Evolutionary conservation across 441 rosid species (phyloP).

Genomic region (Manihot esculenta): DNA sequence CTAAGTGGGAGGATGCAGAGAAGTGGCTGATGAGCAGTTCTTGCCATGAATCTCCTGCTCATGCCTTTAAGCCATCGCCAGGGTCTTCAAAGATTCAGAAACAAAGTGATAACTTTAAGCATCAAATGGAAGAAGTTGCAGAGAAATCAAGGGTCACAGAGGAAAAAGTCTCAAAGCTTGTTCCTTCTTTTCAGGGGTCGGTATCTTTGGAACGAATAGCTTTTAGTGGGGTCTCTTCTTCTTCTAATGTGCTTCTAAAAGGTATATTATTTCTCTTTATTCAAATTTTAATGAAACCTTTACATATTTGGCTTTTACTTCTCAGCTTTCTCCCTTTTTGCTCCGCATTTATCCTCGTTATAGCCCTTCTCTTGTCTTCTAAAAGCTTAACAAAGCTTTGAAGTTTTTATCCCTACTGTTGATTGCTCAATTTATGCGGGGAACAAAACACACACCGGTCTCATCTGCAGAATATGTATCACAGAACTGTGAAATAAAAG

Average conservation of each 20-base stretch:
- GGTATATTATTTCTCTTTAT: conserved; percentile 38
- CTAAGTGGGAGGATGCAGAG: conserved; percentile 95
- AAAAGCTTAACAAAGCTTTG: conserved; percentile 21
- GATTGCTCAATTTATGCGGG: conserved; percentile 10
- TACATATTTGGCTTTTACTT: conserved; percentile 15
- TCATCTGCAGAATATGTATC: too few relatives aligned
- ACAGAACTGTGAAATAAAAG: too few relatives aligned
- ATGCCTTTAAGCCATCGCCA: conserved; percentile 40
- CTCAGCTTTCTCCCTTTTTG: conserved; percentile 16
- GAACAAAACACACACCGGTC: background rate
- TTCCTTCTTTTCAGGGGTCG: conserved; percentile 37
- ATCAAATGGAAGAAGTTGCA: conserved; percentile 48
- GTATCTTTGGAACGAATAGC: conserved; percentile 33
- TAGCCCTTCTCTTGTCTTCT: conserved; percentile 24
- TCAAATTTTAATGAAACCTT: conserved; percentile 16
- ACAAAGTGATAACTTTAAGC: conserved; percentile 43
- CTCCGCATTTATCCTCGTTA: conserved; percentile 10
- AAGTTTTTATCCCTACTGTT: conserved; percentile 24
- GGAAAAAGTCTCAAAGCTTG: conserved; percentile 39
- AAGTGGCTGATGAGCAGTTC: conserved; percentile 73
- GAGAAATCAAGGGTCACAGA: conserved; percentile 68
- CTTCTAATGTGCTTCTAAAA: conserved; percentile 57
- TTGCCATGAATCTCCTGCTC: conserved; percentile 66
- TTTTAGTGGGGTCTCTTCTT: conserved; percentile 44
- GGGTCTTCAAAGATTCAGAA: conserved; percentile 39